Evolutionary conservation across 176 grass and related monocot species (phyloP).

Genomic region (Juncus effusus): DNA sequence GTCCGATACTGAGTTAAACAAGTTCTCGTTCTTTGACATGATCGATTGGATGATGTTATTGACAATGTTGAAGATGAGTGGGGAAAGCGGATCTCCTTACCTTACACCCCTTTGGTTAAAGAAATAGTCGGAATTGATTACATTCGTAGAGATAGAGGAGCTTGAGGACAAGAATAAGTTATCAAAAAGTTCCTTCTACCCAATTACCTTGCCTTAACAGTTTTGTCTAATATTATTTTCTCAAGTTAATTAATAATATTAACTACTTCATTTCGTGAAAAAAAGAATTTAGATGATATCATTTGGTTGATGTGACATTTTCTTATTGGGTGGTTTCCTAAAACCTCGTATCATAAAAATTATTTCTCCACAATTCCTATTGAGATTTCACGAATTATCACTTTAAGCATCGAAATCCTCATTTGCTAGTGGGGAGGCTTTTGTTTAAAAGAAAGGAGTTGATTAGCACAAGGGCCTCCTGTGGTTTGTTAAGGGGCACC

Average conservation of each 20-base stretch:
- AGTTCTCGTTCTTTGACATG: too few relatives aligned
- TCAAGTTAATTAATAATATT: too few relatives aligned
- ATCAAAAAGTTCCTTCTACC: too few relatives aligned
- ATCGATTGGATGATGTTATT: too few relatives aligned
- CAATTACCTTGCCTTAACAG: too few relatives aligned
- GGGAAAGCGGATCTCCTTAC: background rate
- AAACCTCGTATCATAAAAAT: background rate
- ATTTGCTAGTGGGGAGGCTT: slow-evolving; percentile 40
- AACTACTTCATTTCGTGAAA: too few relatives aligned
- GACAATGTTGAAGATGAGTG: background rate
- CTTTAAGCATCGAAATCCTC: background rate
- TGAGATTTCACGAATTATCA: background rate
- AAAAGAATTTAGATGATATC: too few relatives aligned
- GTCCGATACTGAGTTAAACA: too few relatives aligned
- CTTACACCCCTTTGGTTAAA: background rate
- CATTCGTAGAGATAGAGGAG: background rate
- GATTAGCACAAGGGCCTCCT: slow-evolving; percentile 57
- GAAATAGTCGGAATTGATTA: background rate
- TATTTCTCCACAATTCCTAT: background rate
- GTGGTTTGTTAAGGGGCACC: slow-evolving; percentile 79
- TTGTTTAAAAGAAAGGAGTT: slow-evolving; percentile 43
- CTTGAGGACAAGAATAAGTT: background rate
- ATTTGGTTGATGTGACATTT: too few relatives aligned
- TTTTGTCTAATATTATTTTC: too few relatives aligned
- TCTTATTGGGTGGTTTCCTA: background rate